Evolutionary conservation across 108 stramenopile species (phyloP).

Genomic region (Parietichytrium sp.): DNA sequence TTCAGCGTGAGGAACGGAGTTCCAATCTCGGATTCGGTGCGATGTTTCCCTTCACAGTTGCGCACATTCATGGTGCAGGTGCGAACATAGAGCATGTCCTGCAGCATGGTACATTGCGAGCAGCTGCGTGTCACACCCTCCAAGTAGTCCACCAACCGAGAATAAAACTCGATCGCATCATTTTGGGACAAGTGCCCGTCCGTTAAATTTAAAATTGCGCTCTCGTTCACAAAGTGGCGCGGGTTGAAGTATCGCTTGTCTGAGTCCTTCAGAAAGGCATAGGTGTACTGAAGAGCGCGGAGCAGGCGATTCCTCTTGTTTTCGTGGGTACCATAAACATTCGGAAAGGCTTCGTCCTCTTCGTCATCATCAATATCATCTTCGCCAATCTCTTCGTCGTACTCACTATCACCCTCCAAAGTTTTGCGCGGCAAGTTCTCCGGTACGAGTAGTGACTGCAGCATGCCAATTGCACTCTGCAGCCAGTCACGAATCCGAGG

Average conservation of each 20-base stretch:
- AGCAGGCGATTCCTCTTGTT: slow-evolving; percentile 24
- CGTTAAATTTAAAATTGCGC: not conserved
- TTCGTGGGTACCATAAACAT: not conserved
- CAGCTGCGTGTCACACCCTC: not conserved
- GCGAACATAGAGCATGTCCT: slow-evolving; percentile 36
- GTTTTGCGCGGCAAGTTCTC: not conserved
- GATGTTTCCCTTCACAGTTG: slow-evolving; percentile 24
- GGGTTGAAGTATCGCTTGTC: slow-evolving; percentile 36
- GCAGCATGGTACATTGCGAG: not conserved
- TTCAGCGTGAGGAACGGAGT: slow-evolving; percentile 27
- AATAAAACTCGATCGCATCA: slow-evolving; percentile 7
- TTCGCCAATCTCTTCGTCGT: not conserved
- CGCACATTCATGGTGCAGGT: slow-evolving; percentile 36
- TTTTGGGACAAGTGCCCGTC: slow-evolving; percentile 25
- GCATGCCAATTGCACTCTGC: not conserved
- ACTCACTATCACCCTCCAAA: not conserved
- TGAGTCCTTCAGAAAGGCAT: slow-evolving; percentile 6
- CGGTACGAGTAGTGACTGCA: not conserved
- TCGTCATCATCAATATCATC: not conserved
- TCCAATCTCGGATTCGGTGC: slow-evolving; percentile 20
- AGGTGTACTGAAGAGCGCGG: slow-evolving; percentile 25
- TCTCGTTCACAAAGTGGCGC: slow-evolving; percentile 16
- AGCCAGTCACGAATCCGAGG: slow-evolving; percentile 25
- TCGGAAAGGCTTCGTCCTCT: not conserved
- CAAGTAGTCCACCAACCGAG: slow-evolving; percentile 12